Evolutionary conservation across 805 yeast species (phyloP).

Genomic region (Kazachstania psychrophila): DNA sequence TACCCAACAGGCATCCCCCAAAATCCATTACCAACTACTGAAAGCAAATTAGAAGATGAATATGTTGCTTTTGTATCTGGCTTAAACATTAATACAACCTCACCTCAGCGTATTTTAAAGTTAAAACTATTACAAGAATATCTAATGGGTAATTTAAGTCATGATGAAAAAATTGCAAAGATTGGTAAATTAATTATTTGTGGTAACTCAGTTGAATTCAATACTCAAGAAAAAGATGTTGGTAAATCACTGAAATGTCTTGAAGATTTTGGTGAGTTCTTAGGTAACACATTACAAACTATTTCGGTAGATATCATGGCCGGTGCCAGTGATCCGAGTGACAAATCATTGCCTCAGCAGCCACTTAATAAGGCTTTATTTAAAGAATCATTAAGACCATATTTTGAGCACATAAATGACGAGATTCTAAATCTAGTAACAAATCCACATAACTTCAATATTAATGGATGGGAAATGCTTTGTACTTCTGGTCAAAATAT

Average conservation of each 20-base stretch:
- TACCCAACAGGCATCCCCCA: slow-evolving; percentile 64
- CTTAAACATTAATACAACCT: slow-evolving; percentile 42
- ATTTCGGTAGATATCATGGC: slow-evolving; percentile 76
- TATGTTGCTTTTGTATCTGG: slow-evolving; percentile 70
- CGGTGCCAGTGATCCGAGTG: slow-evolving; percentile 81
- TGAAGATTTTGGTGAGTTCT: slow-evolving; percentile 47
- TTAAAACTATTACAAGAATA: slow-evolving; percentile 58
- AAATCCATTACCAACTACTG: slow-evolving; percentile 23
- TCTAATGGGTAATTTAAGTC: slow-evolving; percentile 60
- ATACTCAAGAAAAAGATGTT: slow-evolving; percentile 35
- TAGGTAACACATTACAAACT: slow-evolving; percentile 46
- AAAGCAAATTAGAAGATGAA: slow-evolving; percentile 18
- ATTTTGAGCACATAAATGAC: slow-evolving; percentile 33
- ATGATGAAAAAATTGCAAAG: slow-evolving; percentile 25
- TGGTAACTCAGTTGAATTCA: slow-evolving; percentile 53
- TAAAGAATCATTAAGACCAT: slow-evolving; percentile 33
- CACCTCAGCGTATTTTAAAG: slow-evolving; percentile 34
- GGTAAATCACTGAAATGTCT: slow-evolving; percentile 49
- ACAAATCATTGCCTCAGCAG: slow-evolving; percentile 77
- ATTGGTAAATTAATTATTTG: slow-evolving; percentile 52
- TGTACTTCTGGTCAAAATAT: slow-evolving; percentile 84
- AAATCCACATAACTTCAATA: slow-evolving; percentile 68
- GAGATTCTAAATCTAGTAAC: slow-evolving; percentile 37
- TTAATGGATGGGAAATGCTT: slow-evolving; percentile 47
- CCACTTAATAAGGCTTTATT: slow-evolving; percentile 76